Evolutionary conservation across 1,284 basidiomycete species (phyloP).

Genomic region (Gomphus bonarii): DNA sequence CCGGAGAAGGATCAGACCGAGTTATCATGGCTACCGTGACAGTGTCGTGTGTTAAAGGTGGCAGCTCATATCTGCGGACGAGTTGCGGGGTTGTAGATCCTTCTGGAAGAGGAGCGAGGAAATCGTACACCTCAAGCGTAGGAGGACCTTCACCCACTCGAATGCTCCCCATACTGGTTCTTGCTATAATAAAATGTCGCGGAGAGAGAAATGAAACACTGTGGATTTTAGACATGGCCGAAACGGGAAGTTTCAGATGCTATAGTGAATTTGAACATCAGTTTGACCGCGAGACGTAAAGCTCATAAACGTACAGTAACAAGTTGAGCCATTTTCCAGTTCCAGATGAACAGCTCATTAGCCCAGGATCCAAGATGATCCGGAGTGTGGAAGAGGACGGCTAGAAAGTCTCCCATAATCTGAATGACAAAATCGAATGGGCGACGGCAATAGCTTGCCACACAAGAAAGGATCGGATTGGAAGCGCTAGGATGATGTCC

Average conservation of each 20-base stretch:
- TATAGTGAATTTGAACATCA: not conserved
- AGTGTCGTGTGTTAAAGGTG: conserved; percentile 22
- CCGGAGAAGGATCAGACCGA: conserved; percentile 44
- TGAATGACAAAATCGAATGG: conserved; percentile 25
- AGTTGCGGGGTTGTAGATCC: conserved; percentile 16
- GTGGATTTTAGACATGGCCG: conserved; percentile 15
- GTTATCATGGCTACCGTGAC: conserved; percentile 29
- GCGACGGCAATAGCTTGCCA: not conserved
- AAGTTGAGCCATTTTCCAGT: conserved; percentile 43
- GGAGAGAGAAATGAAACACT: conserved; percentile 39
- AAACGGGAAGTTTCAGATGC: not conserved
- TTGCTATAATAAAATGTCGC: conserved; percentile 18
- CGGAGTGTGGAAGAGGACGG: conserved; percentile 29
- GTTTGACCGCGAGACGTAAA: not conserved
- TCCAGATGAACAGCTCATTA: conserved; percentile 43
- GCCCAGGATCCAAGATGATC: not conserved
- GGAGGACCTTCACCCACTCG: conserved; percentile 7
- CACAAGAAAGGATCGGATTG: conserved; percentile 23
- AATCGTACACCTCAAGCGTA: conserved; percentile 27
- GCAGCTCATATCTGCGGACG: conserved; percentile 32
- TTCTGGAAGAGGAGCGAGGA: conserved; percentile 5
- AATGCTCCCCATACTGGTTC: conserved; percentile 4
- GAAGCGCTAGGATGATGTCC: conserved; percentile 33
- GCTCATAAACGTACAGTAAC: conserved; percentile 31
- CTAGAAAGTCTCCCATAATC: conserved; percentile 37